Percentiles rank a stretch among this genome's conserved stretches.
These are phyloP conservation scores for Fraxinus platypoda DNA, from an alignment of 305 asterid species.

Conservation along the genomic window DNA sequence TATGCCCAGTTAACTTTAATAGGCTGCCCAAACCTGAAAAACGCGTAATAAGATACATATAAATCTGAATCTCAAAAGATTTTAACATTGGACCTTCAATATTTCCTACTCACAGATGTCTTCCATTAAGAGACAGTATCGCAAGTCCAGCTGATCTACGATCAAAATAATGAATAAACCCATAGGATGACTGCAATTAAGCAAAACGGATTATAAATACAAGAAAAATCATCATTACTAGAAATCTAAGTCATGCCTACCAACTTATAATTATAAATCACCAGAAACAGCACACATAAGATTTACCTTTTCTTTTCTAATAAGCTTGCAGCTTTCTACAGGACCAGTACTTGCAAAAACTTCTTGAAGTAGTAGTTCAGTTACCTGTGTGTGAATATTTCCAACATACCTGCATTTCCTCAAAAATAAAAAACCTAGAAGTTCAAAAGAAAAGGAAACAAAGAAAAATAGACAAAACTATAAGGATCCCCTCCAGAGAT, in stretches of 20 bases:
- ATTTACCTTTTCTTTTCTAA: constrained; percentile 81
- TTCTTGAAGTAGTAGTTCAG: constrained; percentile 84
- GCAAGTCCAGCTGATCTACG: constrained; percentile 82
- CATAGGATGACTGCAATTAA: constrained; percentile 80
- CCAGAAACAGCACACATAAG: constrained; percentile 1
- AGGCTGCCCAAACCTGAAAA: constrained; percentile 78
- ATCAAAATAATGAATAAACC: constrained; percentile 83
- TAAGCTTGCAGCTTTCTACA: constrained; percentile 90
- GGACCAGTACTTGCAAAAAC: constrained; percentile 81
- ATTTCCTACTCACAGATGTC: constrained; percentile 64
- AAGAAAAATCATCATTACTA: constrained; percentile 12
- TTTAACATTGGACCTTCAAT: neutral
- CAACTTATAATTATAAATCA: constrained; percentile 5
- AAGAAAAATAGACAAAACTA: constrained; percentile 21
- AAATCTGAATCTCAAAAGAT: constrained; percentile 14
- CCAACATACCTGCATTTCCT: constrained; percentile 86
- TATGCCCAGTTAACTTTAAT: constrained; percentile 92
- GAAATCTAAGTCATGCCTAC: constrained; percentile 12
- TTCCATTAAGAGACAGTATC: constrained; percentile 69
- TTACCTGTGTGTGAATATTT: constrained; percentile 74
- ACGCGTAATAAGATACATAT: neutral
- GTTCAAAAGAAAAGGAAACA: constrained; percentile 28
- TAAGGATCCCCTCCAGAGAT: constrained; percentile 29
- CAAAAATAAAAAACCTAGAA: constrained; percentile 29
- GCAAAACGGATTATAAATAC: constrained; percentile 15